Percentiles rank a stretch among this genome's conserved stretches.
phyloP scores from a whole-genome alignment of 1,284 basidiomycete genomes.

The Microbotryomycetes sp. region DNA sequence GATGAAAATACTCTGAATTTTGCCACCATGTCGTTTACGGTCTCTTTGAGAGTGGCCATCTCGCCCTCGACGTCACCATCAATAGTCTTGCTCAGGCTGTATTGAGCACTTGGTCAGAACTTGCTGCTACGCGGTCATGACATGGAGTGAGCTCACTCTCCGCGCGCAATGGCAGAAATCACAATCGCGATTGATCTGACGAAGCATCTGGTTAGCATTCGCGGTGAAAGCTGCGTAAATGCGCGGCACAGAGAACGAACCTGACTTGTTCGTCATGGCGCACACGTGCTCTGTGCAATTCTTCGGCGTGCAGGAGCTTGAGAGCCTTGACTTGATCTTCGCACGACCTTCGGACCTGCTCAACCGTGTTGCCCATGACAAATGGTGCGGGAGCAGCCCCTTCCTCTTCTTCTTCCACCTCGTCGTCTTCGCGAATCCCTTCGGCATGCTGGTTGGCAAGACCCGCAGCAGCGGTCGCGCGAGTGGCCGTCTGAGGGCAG shows the following conservation, averaged over 20 bases:
- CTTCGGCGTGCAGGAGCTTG: constrained; percentile 29
- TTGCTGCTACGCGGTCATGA: too few species aligned
- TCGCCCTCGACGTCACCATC: constrained; percentile 79
- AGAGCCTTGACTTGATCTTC: constrained; percentile 28
- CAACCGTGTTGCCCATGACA: constrained; percentile 20
- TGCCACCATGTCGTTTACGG: constrained; percentile 86
- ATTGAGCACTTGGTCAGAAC: too few species aligned
- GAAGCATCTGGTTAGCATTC: too few species aligned
- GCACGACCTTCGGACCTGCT: constrained; percentile 17
- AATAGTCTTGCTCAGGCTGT: constrained; percentile 49
- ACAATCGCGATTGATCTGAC: neutral
- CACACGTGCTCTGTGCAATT: constrained; percentile 23
- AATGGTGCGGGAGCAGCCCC: neutral
- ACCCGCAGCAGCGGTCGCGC: neutral
- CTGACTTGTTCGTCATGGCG: constrained; percentile 31
- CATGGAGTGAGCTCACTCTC: neutral
- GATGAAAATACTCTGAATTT: constrained; percentile 41
- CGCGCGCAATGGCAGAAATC: neutral
- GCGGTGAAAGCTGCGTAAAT: too few species aligned
- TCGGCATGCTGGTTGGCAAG: neutral
- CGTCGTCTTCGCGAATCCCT: neutral
- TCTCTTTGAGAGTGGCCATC: constrained; percentile 79
- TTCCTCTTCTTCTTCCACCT: neutral
- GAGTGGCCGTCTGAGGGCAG: neutral
- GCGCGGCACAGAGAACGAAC: too few species aligned